A percentile compares a stretch with the other conserved stretches of the same genome.
These are phyloP conservation scores for Ascobolus immersus DNA, from an alignment of 495 filamentous ascomycete genomes.

Conservation along the genomic window DNA sequence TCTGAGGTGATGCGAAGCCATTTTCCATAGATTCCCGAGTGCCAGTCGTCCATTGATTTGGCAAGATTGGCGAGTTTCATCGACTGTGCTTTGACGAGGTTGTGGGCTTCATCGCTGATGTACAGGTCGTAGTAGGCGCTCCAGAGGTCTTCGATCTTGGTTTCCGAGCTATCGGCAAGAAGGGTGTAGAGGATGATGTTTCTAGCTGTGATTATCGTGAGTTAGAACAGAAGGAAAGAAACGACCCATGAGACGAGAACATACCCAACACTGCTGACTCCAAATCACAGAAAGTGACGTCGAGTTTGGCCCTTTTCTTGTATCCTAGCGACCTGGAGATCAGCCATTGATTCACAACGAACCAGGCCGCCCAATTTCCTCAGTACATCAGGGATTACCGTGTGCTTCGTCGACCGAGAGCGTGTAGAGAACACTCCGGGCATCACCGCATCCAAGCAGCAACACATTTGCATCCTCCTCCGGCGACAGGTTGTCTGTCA, in stretches of 20 bases:
- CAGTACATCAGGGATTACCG: no score
- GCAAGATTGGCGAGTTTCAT: slow-evolving; percentile 18
- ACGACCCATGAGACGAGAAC: slow-evolving; percentile 1
- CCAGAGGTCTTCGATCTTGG: slow-evolving; percentile 18
- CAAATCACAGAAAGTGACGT: slow-evolving; percentile 26
- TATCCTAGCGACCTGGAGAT: no score
- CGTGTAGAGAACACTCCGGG: slow-evolving; percentile 9
- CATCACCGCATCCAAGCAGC: slow-evolving; percentile 12
- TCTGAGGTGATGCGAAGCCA: no score
- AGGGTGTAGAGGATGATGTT: slow-evolving; percentile 24
- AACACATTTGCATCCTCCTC: slow-evolving; percentile 24
- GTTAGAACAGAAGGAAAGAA: not conserved
- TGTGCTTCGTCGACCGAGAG: slow-evolving; percentile 1
- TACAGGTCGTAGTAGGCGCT: slow-evolving; percentile 26
- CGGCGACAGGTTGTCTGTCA: slow-evolving; percentile 24
- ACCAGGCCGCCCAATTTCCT: no score
- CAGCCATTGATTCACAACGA: no score
- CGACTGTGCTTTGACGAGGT: no score
- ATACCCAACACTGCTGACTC: slow-evolving; percentile 24
- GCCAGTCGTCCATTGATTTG: slow-evolving; percentile 10
- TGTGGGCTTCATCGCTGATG: slow-evolving; percentile 15
- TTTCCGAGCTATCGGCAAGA: slow-evolving; percentile 15
- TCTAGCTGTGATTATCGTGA: slow-evolving; percentile 18
- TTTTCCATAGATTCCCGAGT: no score
- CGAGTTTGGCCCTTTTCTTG: slow-evolving; percentile 5